A percentile compares a stretch with the other conserved stretches of the same genome.
phyloP scores from a whole-genome alignment of 495 filamentous ascomycete species.

The Amniculicola lignicola region DNA sequence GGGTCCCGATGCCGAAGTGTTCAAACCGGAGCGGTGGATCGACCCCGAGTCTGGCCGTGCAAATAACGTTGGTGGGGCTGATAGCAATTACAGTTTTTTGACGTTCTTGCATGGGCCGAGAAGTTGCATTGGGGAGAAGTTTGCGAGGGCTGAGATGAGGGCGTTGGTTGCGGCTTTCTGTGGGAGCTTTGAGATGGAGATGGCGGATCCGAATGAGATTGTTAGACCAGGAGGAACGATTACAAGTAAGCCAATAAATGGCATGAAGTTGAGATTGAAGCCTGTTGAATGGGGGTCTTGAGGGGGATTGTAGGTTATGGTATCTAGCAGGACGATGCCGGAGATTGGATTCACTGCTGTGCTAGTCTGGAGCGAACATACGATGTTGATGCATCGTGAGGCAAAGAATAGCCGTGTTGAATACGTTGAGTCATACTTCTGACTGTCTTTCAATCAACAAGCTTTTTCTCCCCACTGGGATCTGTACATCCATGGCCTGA shows the following conservation, averaged over 20 bases:
- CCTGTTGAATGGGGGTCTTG: conserved; percentile 14
- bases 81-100: conserved; percentile 34
- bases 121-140: conserved; percentile 40
- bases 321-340: no score
- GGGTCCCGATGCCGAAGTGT: conserved; percentile 33
- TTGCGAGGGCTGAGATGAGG: conserved; percentile 38
- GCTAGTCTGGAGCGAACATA: no score
- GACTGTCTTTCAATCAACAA: no score
- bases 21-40: conserved; percentile 40
- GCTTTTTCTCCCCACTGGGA: no score
- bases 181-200: conserved; percentile 29
- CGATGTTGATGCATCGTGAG: no score
- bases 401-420: no score
- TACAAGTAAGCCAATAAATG: conserved; percentile 35
- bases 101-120: conserved; percentile 41
- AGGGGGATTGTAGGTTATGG: no score
- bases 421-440: no score
- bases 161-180: conserved; percentile 35
- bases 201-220: conserved; percentile 33
- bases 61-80: conserved; percentile 31
- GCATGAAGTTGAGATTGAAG: conserved; percentile 32
- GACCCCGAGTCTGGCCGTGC: conserved; percentile 23
- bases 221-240: conserved; percentile 31
- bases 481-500: no score
- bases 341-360: no score